These are phyloP conservation scores for Manihot esculenta DNA, from an alignment of 441 rosid genomes.

Conservation along the genomic window DNA sequence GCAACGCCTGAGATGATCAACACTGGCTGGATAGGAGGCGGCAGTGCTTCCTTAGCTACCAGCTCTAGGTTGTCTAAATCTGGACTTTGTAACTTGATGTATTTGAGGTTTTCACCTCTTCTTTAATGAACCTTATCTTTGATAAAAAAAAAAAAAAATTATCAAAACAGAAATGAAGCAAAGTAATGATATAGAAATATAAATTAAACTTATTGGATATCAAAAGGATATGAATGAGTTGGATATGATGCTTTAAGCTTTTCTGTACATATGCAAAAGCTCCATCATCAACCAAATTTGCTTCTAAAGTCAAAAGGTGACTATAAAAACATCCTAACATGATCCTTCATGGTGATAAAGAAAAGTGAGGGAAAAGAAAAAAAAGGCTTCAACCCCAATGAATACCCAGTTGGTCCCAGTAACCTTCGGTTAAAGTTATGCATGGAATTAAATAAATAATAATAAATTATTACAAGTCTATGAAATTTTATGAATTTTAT, in stretches of 20 bases:
- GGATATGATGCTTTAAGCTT: conserved; percentile 28
- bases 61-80: too few relatives aligned
- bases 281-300: conserved; percentile 38
- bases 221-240: conserved; percentile 29
- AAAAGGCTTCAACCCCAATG: conserved; percentile 33
- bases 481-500: too few relatives aligned
- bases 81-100: too few relatives aligned
- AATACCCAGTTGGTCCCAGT: conserved; percentile 23
- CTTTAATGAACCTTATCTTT: too few relatives aligned
- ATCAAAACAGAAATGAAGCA: conserved; percentile 20
- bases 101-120: too few relatives aligned
- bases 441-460: too few relatives aligned
- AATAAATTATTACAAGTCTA: too few relatives aligned
- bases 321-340: conserved; percentile 34
- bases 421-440: background rate
- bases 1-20: too few relatives aligned
- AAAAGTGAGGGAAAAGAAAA: background rate
- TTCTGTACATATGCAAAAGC: conserved; percentile 33
- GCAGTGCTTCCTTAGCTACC: too few relatives aligned
- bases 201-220: conserved; percentile 10
- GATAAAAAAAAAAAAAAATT: background rate
- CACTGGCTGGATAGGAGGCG: too few relatives aligned
- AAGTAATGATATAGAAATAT: conserved; percentile 27
- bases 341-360: conserved; percentile 21
- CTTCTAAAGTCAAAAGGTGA: conserved; percentile 53